Evolutionary conservation across 805 yeast genomes (phyloP).

Genomic region (Kodamaea nitidulidarum): DNA sequence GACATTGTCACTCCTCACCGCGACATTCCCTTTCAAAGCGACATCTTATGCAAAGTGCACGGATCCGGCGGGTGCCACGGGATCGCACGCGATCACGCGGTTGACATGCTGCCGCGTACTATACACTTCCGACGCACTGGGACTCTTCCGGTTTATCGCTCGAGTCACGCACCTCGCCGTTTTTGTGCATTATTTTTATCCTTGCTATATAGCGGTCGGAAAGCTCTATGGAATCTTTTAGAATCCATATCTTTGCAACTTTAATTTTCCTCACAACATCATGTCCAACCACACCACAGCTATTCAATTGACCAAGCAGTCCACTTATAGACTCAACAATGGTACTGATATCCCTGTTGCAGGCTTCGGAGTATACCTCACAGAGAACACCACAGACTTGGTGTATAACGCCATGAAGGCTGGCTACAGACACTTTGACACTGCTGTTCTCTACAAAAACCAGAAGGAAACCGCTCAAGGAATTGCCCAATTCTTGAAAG

Average conservation of each 20-base stretch:
- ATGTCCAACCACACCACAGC: constrained; percentile 37
- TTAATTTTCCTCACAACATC: background rate
- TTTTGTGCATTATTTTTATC: background rate
- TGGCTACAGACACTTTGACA: constrained; percentile 74
- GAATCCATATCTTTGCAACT: background rate
- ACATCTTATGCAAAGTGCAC: too few species aligned
- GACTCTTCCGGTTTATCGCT: too few species aligned
- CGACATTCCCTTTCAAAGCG: too few species aligned
- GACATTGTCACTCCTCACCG: background rate
- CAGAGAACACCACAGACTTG: constrained; percentile 34
- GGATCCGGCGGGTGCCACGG: too few species aligned
- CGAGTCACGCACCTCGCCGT: background rate
- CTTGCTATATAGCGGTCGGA: background rate
- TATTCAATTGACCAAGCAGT: constrained; percentile 30
- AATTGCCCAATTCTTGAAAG: constrained; percentile 48
- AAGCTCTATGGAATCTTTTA: background rate
- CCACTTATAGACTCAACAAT: constrained; percentile 45
- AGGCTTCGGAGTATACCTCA: constrained; percentile 52
- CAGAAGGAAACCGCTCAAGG: constrained; percentile 61
- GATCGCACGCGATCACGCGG: too few species aligned
- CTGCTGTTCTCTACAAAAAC: constrained; percentile 66
- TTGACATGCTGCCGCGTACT: too few species aligned
- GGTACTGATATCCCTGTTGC: constrained; percentile 54
- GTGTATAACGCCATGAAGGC: constrained; percentile 54
- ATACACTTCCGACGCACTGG: too few species aligned